Conservation (phyloP, 345 rosid genomes). For the Eucalyptus erythrocorys region DNA sequence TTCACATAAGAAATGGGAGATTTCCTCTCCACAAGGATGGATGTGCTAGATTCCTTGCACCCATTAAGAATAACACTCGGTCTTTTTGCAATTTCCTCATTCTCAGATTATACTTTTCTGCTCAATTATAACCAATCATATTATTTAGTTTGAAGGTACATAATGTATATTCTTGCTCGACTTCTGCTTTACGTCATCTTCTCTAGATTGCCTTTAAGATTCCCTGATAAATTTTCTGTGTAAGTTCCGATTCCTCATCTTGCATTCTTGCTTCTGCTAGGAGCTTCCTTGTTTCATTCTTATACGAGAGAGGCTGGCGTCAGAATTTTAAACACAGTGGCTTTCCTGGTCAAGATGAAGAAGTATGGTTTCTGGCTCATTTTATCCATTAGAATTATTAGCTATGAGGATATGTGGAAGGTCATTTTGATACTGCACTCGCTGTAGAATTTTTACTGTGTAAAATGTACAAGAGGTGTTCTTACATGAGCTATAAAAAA, state of each 20-base stretch:
- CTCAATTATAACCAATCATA: not conserved
- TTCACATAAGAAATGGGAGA: not conserved
- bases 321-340: slow-evolving; percentile 66
- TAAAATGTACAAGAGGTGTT: not conserved
- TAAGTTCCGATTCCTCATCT: not conserved
- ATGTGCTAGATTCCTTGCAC: not conserved
- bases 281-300: slow-evolving; percentile 84
- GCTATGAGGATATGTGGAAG: not conserved
- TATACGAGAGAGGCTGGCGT: slow-evolving; percentile 97
- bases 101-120: not conserved
- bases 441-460: not conserved
- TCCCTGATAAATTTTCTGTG: not conserved
- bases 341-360: slow-evolving; percentile 94
- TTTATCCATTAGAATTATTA: not conserved
- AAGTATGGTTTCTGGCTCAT: slow-evolving; percentile 25
- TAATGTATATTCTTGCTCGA: not conserved
- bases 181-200: not conserved
- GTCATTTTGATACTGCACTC: not conserved
- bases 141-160: not conserved
- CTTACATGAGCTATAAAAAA: not conserved
- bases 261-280: slow-evolving; percentile 19
- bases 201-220: not conserved
- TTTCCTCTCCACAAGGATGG: not conserved
- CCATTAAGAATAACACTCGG: not conserved
- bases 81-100: not conserved